Conservation (phyloP, 2,329 filamentous ascomycete species). For the Pseudogymnoascus sp. region DNA sequence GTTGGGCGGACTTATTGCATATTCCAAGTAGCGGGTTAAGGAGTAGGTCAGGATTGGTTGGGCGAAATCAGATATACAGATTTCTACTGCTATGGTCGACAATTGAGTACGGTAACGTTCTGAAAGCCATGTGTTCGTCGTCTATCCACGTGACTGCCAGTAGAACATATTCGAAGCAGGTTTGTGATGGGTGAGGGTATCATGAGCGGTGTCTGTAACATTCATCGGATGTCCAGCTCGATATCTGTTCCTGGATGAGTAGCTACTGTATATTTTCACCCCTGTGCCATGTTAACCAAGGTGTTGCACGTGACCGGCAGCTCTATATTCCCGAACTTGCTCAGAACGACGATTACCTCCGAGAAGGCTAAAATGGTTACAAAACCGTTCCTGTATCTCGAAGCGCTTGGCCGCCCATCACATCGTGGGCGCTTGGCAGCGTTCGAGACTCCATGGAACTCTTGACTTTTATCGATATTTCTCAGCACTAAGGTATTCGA, state of each 20-base stretch:
- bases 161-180: not conserved
- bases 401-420: not conserved
- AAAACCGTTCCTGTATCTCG: conserved; percentile 4
- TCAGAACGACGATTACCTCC: not conserved
- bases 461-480: conserved; percentile 6
- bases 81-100: not conserved
- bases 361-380: not conserved
- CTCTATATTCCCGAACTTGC: not conserved
- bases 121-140: not conserved
- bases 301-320: not conserved
- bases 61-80: conserved; percentile 1
- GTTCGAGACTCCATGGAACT: not conserved
- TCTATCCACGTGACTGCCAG: not conserved
- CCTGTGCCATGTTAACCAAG: not conserved
- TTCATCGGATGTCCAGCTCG: not conserved
- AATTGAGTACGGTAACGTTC: not conserved
- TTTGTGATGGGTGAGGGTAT: not conserved
- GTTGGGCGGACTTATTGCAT: conserved; percentile 3
- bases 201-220: not conserved
- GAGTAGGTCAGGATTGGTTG: not conserved
- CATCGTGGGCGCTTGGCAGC: not conserved
- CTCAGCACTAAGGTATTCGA: not conserved
- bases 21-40: not conserved
- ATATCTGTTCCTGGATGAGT: not conserved
- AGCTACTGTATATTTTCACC: not conserved